phyloP scores from a whole-genome alignment of 768 basidiomycete species.

The Rickenella mellea region DNA sequence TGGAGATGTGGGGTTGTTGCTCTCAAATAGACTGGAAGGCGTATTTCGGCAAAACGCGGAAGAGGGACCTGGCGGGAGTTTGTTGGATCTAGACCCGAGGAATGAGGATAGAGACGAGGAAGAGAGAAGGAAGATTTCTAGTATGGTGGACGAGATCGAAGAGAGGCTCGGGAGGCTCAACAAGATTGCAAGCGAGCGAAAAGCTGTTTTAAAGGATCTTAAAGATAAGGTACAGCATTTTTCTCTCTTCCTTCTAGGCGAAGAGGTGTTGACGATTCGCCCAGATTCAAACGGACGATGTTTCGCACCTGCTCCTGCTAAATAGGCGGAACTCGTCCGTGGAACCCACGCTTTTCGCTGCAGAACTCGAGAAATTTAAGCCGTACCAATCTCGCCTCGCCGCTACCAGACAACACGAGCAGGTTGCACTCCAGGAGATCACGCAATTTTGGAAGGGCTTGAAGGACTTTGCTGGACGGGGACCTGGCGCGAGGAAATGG shows the following conservation, averaged over 20 bases:
- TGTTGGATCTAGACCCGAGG: slow-evolving; percentile 69
- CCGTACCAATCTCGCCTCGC: slow-evolving; percentile 81
- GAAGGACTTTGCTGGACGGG: slow-evolving; percentile 65
- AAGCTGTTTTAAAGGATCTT: slow-evolving; percentile 82
- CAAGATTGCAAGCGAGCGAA: slow-evolving; percentile 79
- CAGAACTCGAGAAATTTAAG: slow-evolving; percentile 91
- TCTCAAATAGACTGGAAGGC: slow-evolving; percentile 51
- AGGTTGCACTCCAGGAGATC: slow-evolving; percentile 65
- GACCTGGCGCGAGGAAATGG: slow-evolving; percentile 68
- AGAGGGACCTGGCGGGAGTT: slow-evolving; percentile 26
- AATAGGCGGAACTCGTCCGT: slow-evolving; percentile 79
- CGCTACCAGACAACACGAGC: slow-evolving; percentile 72
- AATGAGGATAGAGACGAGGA: slow-evolving; percentile 52
- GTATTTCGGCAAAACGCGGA: slow-evolving; percentile 48
- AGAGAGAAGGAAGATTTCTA: slow-evolving; percentile 59
- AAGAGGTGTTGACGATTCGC: neutral
- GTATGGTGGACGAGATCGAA: slow-evolving; percentile 65
- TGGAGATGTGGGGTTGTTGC: slow-evolving; percentile 53
- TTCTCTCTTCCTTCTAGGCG: neutral
- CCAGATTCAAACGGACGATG: slow-evolving; percentile 92
- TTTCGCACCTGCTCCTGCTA: slow-evolving; percentile 86
- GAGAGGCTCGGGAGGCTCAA: slow-evolving; percentile 67
- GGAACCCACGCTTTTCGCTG: slow-evolving; percentile 82
- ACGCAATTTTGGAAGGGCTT: slow-evolving; percentile 64
- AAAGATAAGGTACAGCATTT: slow-evolving; percentile 74